Evolutionary conservation across 129 eudicot genomes (phyloP).

Genomic region (Pseudognaphalium luteoalbum): DNA sequence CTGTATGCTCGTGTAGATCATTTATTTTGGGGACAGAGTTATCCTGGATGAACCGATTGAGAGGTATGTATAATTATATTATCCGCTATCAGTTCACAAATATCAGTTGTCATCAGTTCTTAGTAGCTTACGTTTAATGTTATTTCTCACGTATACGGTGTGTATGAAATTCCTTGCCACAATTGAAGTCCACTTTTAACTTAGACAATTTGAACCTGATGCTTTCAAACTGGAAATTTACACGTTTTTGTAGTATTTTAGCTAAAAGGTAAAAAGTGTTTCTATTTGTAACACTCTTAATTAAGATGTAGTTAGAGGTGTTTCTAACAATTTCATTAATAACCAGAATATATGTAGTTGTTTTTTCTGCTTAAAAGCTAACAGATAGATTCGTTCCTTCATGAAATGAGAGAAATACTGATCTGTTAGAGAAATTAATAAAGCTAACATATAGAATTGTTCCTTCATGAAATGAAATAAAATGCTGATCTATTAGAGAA

Average conservation of each 20-base stretch:
- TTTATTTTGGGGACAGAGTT: conserved; percentile 86
- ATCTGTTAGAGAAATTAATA: not conserved
- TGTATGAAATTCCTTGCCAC: not conserved
- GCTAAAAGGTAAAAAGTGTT: not conserved
- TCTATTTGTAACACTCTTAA: not conserved
- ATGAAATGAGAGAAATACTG: not conserved
- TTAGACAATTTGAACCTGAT: not conserved
- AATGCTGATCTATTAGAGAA: not conserved
- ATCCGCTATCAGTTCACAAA: not conserved
- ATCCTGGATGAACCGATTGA: conserved; percentile 93
- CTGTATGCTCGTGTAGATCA: conserved; percentile 47
- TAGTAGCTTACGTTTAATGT: not conserved
- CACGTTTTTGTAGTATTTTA: not conserved
- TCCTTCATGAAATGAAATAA: not conserved
- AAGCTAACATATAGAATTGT: not conserved
- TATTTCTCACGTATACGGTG: not conserved
- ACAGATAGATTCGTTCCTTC: not conserved
- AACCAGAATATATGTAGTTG: not conserved
- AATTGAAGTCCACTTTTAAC: not conserved
- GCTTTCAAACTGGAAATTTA: not conserved
- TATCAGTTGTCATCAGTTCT: conserved; percentile 16
- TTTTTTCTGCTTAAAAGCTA: not conserved
- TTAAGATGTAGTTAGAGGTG: not conserved
- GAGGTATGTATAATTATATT: conserved; percentile 44
- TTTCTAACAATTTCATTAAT: not conserved